Evolutionary conservation across 345 rosid species (phyloP).

Genomic region (Eucalyptus brandiana): DNA sequence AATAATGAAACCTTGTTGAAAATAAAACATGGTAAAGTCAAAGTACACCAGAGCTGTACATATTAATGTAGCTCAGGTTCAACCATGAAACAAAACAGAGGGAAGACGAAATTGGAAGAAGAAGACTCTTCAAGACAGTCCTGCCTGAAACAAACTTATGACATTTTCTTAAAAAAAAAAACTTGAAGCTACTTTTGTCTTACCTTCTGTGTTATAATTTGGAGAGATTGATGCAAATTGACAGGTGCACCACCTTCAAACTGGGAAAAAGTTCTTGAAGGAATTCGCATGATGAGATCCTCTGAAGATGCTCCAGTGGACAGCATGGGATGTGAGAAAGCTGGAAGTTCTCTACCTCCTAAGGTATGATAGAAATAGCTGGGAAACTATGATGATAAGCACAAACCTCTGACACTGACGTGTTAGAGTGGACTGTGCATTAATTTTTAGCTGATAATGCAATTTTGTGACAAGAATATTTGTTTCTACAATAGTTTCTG

Average conservation of each 20-base stretch:
- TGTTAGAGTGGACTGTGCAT: not conserved
- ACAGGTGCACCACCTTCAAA: conserved; percentile 39
- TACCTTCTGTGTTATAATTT: not conserved
- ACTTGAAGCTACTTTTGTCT: not conserved
- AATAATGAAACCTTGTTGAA: not conserved
- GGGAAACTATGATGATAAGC: not conserved
- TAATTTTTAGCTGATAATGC: not conserved
- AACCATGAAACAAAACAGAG: not conserved
- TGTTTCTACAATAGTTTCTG: not conserved
- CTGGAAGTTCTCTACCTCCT: conserved; percentile 56
- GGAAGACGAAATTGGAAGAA: not conserved
- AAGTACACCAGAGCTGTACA: not conserved
- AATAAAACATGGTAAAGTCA: not conserved
- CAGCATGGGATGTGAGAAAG: conserved; percentile 77
- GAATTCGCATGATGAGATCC: conserved; percentile 56
- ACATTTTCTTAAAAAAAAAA: not conserved
- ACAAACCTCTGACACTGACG: not conserved
- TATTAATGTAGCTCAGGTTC: not conserved
- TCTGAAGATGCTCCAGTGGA: conserved; percentile 66
- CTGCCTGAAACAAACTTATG: not conserved
- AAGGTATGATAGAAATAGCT: conserved; percentile 16
- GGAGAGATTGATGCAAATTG: not conserved
- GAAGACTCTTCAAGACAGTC: not conserved
- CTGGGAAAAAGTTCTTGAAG: conserved; percentile 59
- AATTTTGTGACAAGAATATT: not conserved